Evolutionary conservation across 768 basidiomycete species (phyloP), one percentile per base, ranked within the genome.

Genomic region (Rhodocollybia butyracea): DNA sequence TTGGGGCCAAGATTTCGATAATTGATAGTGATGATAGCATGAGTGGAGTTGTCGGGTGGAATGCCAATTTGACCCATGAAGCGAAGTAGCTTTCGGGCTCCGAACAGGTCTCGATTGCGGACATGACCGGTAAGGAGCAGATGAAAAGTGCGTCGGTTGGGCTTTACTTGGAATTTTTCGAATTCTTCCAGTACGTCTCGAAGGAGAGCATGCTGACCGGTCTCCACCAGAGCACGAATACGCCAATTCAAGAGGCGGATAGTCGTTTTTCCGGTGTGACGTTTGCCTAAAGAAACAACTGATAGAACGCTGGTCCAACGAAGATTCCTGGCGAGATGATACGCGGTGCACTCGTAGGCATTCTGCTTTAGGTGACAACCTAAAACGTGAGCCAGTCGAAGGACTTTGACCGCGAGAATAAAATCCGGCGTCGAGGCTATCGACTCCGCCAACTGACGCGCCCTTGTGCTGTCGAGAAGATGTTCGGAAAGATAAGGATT

Each of bases 181-280:
- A 86, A 91, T 51, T 84, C 76, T 26, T 73, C 64, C 41, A 87
- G 67, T 2, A 80, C 72, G 38, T 63, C 65, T 56, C 74, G 68
- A 24, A 91, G 69, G 6, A 62, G 63, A 24, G 67, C 63, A 60
- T 78, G 88, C 29, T 76, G 68, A 54, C 78, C 71, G 4, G 70
- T 72, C 65, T 89, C 85, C 55, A 85, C 67, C 38, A 83, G 63
- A 1, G 88, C 85, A 34, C 82, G 80, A 7, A 79, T 72, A 46
- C 81, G 80, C 88, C 88, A 91, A 65, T 92, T 84, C 58, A 92
- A 75, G 22, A 91, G 72, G 30, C 82, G 78, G 29, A 69, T 60
- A 3, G 82, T 84, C 2, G 77, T 74, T 51, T 70, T 72, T 40
- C 79, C 78, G 15, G 76, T 73, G 21, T 83, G 78, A 32, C 71